Evolutionary conservation across 2,329 filamentous ascomycete species (phyloP).

Genomic region (Fusarium sulawesiense): DNA sequence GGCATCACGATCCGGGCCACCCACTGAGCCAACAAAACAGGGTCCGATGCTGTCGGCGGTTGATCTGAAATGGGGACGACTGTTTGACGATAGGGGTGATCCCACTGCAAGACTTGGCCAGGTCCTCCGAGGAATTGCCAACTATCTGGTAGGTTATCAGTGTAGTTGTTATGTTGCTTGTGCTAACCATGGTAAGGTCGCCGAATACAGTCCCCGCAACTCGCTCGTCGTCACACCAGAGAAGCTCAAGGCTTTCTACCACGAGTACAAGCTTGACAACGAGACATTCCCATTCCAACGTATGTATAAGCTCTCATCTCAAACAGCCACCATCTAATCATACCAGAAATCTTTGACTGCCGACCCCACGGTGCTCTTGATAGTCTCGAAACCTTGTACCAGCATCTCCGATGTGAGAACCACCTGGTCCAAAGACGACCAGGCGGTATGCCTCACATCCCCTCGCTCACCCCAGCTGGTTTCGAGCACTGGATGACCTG

Average conservation of each 20-base stretch:
- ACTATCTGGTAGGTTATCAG: slow-evolving; percentile 71
- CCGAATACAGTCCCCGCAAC: slow-evolving; percentile 47
- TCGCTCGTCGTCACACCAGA: slow-evolving; percentile 76
- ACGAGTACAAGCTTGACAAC: slow-evolving; percentile 69
- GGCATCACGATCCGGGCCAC: slow-evolving; percentile 8
- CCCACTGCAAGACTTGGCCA: slow-evolving; percentile 76
- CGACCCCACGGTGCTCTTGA: slow-evolving; percentile 43
- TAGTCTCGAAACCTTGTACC: slow-evolving; percentile 62
- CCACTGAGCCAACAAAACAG: slow-evolving; percentile 6
- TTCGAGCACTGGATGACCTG: slow-evolving; percentile 78
- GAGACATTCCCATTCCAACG: slow-evolving; percentile 78
- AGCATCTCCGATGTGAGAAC: slow-evolving; percentile 67
- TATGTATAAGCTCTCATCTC: slow-evolving; percentile 50
- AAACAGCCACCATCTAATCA: slow-evolving; percentile 5
- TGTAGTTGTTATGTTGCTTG: too few species aligned
- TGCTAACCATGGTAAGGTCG: slow-evolving; percentile 44
- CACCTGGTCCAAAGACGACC: slow-evolving; percentile 70
- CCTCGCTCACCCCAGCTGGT: slow-evolving; percentile 73
- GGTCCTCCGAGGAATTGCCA: slow-evolving; percentile 78
- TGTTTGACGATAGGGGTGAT: slow-evolving; percentile 76
- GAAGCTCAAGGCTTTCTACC: slow-evolving; percentile 81
- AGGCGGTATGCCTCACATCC: slow-evolving; percentile 66
- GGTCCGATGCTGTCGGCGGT: slow-evolving; percentile 55
- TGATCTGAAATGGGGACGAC: slow-evolving; percentile 79
- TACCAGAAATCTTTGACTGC: slow-evolving; percentile 64